phyloP scores from a whole-genome alignment of 164 flowering plant genomes.

The Brasenia schreberi region DNA sequence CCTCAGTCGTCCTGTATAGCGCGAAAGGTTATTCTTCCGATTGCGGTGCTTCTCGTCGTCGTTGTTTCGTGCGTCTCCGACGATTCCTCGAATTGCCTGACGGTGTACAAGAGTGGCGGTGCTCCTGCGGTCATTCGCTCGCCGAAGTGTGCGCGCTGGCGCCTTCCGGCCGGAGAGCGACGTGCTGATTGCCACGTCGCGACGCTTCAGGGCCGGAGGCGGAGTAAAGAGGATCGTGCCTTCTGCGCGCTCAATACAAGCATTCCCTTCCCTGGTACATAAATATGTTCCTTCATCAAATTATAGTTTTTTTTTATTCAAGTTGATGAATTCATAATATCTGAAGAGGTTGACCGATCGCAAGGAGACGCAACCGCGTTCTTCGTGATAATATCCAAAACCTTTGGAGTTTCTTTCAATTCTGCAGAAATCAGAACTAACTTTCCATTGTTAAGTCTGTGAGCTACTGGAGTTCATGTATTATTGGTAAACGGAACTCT shows the following conservation, averaged over 20 bases:
- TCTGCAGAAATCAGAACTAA: too few species aligned
- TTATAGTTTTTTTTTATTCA: background rate
- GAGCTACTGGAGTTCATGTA: too few species aligned
- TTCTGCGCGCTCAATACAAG: slow-evolving; percentile 63
- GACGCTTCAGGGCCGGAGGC: slow-evolving; percentile 60
- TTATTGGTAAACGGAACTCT: too few species aligned
- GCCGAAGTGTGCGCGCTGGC: slow-evolving; percentile 94
- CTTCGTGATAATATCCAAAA: too few species aligned
- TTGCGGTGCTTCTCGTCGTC: background rate
- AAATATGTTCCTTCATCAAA: background rate
- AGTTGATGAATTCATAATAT: too few species aligned
- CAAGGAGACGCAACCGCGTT: too few species aligned
- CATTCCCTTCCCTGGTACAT: slow-evolving; percentile 77
- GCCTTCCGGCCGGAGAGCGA: slow-evolving; percentile 28
- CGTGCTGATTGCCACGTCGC: slow-evolving; percentile 46
- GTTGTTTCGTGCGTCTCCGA: slow-evolving; percentile 9
- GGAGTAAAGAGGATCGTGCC: slow-evolving; percentile 36
- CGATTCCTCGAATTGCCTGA: slow-evolving; percentile 72
- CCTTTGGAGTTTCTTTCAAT: too few species aligned
- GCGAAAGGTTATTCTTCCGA: background rate
- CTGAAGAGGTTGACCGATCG: too few species aligned
- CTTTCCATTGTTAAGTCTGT: too few species aligned
- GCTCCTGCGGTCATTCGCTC: slow-evolving; percentile 91
- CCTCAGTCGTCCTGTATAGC: background rate
- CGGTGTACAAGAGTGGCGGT: slow-evolving; percentile 83